Conservation (phyloP, 805 yeast genomes). For the Ogataea nonfermentans region DNA sequence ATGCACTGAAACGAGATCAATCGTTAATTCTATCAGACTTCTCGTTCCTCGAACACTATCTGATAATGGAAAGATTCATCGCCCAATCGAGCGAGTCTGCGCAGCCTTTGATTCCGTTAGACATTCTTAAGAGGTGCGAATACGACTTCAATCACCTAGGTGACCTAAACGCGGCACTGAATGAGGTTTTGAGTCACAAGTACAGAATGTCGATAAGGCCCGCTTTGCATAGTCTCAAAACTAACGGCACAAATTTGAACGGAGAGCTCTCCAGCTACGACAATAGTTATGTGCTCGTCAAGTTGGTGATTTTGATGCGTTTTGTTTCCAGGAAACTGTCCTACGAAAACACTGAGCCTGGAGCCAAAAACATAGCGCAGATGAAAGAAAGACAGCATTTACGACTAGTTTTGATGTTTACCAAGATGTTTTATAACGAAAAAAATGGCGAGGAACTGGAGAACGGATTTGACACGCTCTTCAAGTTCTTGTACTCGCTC, state of each 20-base stretch:
- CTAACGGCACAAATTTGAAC: conserved; percentile 11
- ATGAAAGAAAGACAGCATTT: conserved; percentile 29
- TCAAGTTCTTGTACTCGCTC: conserved; percentile 29
- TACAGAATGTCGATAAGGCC: conserved; percentile 8
- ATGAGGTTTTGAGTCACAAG: conserved; percentile 18
- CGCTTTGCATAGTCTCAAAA: not conserved
- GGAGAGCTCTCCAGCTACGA: conserved; percentile 21
- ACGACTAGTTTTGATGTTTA: conserved; percentile 33
- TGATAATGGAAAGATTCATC: conserved; percentile 30
- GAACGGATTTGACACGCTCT: conserved; percentile 31
- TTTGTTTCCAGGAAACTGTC: conserved; percentile 21
- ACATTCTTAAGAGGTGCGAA: conserved; percentile 10
- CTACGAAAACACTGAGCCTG: conserved; percentile 28
- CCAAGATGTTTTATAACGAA: conserved; percentile 32
- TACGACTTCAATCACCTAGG: conserved; percentile 17
- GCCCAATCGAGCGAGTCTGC: conserved; percentile 28
- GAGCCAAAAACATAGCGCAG: conserved; percentile 21
- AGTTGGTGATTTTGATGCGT: conserved; percentile 33
- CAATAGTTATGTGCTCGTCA: conserved; percentile 40
- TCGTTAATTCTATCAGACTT: conserved; percentile 52
- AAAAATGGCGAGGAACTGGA: conserved; percentile 22
- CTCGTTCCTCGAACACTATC: conserved; percentile 42
- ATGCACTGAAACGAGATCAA: conserved; percentile 49
- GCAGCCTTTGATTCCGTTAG: conserved; percentile 30
- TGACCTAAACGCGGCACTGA: conserved; percentile 19